These are phyloP conservation scores for Cerrena zonata DNA, from an alignment of 1,284 basidiomycete genomes.

Conservation along the genomic window DNA sequence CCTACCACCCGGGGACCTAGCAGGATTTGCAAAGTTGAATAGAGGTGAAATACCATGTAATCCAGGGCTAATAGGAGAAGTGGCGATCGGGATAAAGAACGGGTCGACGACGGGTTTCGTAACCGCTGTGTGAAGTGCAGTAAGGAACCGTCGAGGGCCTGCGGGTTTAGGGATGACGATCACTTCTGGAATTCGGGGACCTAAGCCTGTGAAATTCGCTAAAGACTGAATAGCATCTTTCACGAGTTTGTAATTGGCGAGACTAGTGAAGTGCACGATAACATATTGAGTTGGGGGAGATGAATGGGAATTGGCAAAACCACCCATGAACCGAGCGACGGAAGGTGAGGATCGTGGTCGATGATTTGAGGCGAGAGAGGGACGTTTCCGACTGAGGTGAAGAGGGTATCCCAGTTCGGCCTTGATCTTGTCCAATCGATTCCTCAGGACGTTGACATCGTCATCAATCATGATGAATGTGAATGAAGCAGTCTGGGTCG, in stretches of 20 bases:
- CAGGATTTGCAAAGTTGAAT: conserved; percentile 34
- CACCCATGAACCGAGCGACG: conserved; percentile 52
- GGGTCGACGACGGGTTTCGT: conserved; percentile 83
- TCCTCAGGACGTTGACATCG: conserved; percentile 69
- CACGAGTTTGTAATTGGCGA: conserved; percentile 81
- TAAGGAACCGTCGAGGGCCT: conserved; percentile 84
- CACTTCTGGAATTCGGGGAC: conserved; percentile 62
- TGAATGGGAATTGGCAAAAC: conserved; percentile 21
- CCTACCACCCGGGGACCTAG: conserved; percentile 37
- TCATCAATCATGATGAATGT: conserved; percentile 87
- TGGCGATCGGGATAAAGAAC: conserved; percentile 87
- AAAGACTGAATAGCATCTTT: conserved; percentile 80
- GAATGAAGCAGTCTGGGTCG: conserved; percentile 23
- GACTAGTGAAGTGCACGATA: conserved; percentile 85
- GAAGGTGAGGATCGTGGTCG: conserved; percentile 75
- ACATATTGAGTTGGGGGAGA: conserved; percentile 40
- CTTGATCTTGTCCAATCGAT: conserved; percentile 61
- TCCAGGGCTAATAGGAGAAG: conserved; percentile 74
- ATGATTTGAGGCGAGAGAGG: conserved; percentile 61
- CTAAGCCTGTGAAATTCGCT: conserved; percentile 35
- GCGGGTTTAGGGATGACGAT: conserved; percentile 94
- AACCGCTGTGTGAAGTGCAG: conserved; percentile 81
- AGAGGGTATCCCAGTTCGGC: conserved; percentile 47
- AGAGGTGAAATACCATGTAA: conserved; percentile 37
- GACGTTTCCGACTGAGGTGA: conserved; percentile 57